A percentile compares a stretch with the other conserved stretches of the same genome.
phyloP scores from a whole-genome alignment of 495 filamentous ascomycete species.

The Penicillium paxilli region DNA sequence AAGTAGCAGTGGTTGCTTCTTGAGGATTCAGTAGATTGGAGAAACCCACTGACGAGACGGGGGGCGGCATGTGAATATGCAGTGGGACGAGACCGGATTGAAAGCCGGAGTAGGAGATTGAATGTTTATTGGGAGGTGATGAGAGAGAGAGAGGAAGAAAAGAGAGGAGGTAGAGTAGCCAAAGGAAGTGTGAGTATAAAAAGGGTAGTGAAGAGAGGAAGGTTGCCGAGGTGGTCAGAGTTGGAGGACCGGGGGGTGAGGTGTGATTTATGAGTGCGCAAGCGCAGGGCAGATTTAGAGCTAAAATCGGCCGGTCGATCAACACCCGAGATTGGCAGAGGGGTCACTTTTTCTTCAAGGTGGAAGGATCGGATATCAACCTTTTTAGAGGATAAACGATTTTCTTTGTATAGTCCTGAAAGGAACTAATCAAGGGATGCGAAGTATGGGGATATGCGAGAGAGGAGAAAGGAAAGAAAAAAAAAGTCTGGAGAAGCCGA shows the following conservation, averaged over 20 bases:
- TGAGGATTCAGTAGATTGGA: slow-evolving; percentile 76
- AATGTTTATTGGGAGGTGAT: not conserved
- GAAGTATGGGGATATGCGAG: slow-evolving; percentile 31
- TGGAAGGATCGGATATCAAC: slow-evolving; percentile 6
- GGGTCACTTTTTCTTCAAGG: slow-evolving; percentile 9
- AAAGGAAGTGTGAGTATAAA: not conserved
- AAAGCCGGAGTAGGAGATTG: slow-evolving; percentile 3
- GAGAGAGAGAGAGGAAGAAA: not conserved
- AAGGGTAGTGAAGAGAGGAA: not conserved
- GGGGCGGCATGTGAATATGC: slow-evolving; percentile 69
- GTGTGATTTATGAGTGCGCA: slow-evolving; percentile 17
- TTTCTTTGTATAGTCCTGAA: too few relatives aligned
- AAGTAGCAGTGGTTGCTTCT: slow-evolving; percentile 28
- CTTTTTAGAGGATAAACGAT: slow-evolving; percentile 2
- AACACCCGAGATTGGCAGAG: slow-evolving; percentile 25
- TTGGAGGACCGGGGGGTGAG: slow-evolving; percentile 27
- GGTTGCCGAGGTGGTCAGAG: not conserved
- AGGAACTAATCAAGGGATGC: slow-evolving; percentile 14
- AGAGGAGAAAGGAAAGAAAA: slow-evolving; percentile 15
- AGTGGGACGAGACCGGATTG: slow-evolving; percentile 26
- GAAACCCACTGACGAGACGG: slow-evolving; percentile 72
- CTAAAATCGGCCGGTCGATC: slow-evolving; percentile 33
- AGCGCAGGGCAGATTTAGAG: slow-evolving; percentile 17
- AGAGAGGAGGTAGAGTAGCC: too few relatives aligned
- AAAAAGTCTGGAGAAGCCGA: slow-evolving; percentile 33